phyloP scores from a whole-genome alignment of 176 grass and related monocot genomes.

The Carex pumila region DNA sequence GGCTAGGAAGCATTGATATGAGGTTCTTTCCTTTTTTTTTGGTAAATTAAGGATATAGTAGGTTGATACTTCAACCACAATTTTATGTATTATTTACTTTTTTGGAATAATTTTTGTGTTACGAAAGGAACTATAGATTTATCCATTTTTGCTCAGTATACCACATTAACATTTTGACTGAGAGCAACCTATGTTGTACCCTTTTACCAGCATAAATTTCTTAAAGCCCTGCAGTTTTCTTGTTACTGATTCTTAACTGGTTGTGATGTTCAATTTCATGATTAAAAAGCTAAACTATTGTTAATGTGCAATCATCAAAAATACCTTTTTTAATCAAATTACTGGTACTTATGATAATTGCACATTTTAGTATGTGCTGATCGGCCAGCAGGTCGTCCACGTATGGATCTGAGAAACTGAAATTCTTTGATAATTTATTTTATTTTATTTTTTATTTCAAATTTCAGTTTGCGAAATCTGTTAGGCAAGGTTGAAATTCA shows the following conservation, averaged over 20 bases:
- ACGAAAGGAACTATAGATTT: neutral
- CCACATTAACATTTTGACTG: neutral
- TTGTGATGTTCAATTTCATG: neutral
- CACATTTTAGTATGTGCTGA: neutral
- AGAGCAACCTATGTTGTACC: neutral
- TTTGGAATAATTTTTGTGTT: neutral
- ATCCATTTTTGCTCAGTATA: neutral
- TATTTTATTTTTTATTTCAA: neutral
- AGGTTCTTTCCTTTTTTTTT: conserved; percentile 43
- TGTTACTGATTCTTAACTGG: neutral
- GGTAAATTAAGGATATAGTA: neutral
- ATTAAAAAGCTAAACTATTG: neutral
- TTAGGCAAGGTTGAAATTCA: conserved; percentile 70
- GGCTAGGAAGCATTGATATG: conserved; percentile 66
- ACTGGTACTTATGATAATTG: neutral
- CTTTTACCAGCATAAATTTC: too few species aligned
- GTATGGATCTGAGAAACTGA: neutral
- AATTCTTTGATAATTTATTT: neutral
- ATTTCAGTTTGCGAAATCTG: conserved; percentile 55
- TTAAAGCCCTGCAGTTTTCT: neutral
- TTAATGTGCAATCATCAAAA: neutral
- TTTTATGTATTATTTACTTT: too few species aligned
- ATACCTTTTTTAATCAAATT: neutral
- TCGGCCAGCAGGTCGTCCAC: neutral
- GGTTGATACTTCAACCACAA: too few species aligned